Percentiles rank a stretch among this genome's conserved stretches.
Conservation (phyloP, 176 grass and related monocot genomes). For the Alopecurus myosuroides region DNA sequence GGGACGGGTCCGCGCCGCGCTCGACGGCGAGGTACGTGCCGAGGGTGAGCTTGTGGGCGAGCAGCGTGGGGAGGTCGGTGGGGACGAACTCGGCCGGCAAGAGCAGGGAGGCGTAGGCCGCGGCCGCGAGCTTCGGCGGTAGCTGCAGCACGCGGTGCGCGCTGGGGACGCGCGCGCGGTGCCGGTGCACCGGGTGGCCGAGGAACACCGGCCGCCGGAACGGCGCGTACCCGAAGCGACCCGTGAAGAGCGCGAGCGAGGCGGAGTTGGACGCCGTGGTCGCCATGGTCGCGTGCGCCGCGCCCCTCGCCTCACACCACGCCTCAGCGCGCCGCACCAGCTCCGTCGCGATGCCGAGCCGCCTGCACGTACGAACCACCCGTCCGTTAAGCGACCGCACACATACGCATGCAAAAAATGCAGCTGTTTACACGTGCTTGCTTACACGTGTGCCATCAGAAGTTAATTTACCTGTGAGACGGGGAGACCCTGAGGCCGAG, state of each 20-base stretch:
- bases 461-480: conserved; percentile 48
- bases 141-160: conserved; percentile 47
- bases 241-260: conserved; percentile 67
- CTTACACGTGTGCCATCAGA: background rate
- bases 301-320: conserved; percentile 49
- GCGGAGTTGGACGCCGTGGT: conserved; percentile 60
- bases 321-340: conserved; percentile 49
- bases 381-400: background rate
- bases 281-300: conserved; percentile 63
- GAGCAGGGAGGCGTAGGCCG: conserved; percentile 44
- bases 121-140: conserved; percentile 36
- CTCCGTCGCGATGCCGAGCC: conserved; percentile 54
- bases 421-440: background rate
- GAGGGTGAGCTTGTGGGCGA: conserved; percentile 62
- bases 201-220: conserved; percentile 65
- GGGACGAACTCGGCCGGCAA: conserved; percentile 58
- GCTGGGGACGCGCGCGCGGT: conserved; percentile 28
- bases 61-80: conserved; percentile 53
- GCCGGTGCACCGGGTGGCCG: conserved; percentile 66
- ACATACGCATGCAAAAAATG: background rate
- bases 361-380: conserved; percentile 30
- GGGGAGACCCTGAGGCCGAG: conserved; percentile 77
- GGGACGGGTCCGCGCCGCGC: background rate
- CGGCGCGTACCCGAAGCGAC: conserved; percentile 54
- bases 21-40: conserved; percentile 64